A percentile compares a stretch with the other conserved stretches of the same genome.
Evolutionary conservation across 2,329 filamentous ascomycete species (phyloP).

Genomic region (Aspergillus candidus): DNA sequence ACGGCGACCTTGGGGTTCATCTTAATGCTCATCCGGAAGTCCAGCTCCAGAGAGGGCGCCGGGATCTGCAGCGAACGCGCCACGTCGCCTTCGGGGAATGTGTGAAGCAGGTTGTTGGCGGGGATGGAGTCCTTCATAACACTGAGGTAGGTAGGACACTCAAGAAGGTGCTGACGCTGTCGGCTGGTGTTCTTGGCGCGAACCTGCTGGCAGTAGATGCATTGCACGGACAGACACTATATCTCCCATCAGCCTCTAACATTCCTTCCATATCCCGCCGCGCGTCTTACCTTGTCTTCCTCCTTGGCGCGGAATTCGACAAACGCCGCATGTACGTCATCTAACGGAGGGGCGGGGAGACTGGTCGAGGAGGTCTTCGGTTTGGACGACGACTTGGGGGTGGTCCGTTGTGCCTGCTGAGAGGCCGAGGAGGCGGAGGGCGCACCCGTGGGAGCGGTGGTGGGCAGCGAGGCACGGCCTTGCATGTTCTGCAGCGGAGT

Average conservation of each 20-base stretch:
- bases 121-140: constrained; percentile 50
- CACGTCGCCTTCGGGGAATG: constrained; percentile 46
- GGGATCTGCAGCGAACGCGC: constrained; percentile 45
- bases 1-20: constrained; percentile 46
- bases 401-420: constrained; percentile 30
- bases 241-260: neutral
- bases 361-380: constrained; percentile 34
- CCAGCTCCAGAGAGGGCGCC: constrained; percentile 43
- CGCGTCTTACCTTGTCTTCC: constrained; percentile 38
- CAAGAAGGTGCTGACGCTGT: constrained; percentile 45
- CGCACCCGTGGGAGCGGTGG: constrained; percentile 29
- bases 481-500: constrained; percentile 36
- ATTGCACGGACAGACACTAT: constrained; percentile 45
- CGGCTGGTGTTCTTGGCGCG: constrained; percentile 47
- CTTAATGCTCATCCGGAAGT: constrained; percentile 50
- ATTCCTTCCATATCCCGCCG: neutral
- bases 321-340: constrained; percentile 46
- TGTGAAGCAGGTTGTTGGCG: constrained; percentile 47
- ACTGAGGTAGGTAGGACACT: constrained; percentile 46
- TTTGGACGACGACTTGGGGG: constrained; percentile 29
- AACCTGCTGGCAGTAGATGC: constrained; percentile 47
- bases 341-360: constrained; percentile 42
- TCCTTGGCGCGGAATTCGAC: constrained; percentile 45
- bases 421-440: constrained; percentile 25
- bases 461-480: constrained; percentile 36